phyloP scores from a whole-genome alignment of 1,139 yeast species.

The Geotrichum histeridarum region DNA sequence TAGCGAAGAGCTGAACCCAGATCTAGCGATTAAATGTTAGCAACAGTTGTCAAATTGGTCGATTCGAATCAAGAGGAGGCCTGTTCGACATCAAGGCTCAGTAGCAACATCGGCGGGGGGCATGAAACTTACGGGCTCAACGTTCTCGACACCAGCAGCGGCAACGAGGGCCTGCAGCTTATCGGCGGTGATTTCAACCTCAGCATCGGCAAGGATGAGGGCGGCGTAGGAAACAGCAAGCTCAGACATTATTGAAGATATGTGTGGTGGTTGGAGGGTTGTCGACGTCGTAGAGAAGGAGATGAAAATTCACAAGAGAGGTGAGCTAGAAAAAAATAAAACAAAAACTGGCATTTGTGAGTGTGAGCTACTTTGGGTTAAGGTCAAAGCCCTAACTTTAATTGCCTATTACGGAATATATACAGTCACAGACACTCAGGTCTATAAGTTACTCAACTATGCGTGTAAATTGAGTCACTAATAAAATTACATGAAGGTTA shows the following conservation, averaged over 20 bases:
- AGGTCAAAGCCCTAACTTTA: background rate
- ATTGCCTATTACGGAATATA: background rate
- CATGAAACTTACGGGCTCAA: slow-evolving; percentile 46
- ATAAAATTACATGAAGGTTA: background rate
- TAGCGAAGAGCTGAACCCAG: slow-evolving; percentile 63
- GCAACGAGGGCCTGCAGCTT: slow-evolving; percentile 78
- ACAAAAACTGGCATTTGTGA: background rate
- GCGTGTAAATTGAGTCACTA: slow-evolving; percentile 5
- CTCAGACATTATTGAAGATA: slow-evolving; percentile 14
- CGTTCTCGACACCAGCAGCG: slow-evolving; percentile 78
- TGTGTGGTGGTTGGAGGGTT: slow-evolving; percentile 5
- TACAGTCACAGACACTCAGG: background rate
- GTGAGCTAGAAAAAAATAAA: background rate
- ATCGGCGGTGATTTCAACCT: slow-evolving; percentile 89
- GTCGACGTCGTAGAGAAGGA: slow-evolving; percentile 7
- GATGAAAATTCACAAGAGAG: background rate
- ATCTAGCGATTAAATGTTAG: background rate
- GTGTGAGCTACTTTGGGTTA: background rate
- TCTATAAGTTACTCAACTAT: background rate
- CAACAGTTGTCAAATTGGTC: too few relatives aligned
- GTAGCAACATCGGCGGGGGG: too few relatives aligned
- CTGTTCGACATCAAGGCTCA: too few relatives aligned
- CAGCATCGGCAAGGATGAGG: slow-evolving; percentile 96
- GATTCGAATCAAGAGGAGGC: too few relatives aligned
- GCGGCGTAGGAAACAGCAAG: slow-evolving; percentile 47